Evolutionary conservation across 257 asterid genomes (phyloP), one percentile per base, ranked within the genome.

Genomic region (Gentiana dahurica): DNA sequence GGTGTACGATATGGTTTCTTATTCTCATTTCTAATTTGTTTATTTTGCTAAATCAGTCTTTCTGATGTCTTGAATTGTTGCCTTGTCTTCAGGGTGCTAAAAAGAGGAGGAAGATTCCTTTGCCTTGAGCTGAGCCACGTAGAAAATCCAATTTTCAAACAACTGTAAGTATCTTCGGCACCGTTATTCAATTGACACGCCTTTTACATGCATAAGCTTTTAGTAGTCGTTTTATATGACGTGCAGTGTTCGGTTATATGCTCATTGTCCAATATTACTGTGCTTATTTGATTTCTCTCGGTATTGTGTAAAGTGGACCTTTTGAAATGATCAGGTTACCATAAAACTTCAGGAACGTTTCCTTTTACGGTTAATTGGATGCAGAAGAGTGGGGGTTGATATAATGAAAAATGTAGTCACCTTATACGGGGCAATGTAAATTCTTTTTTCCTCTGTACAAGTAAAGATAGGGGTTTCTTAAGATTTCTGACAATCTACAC

Each of bases 111-210:
- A 72, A 81, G 94, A 72, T 91, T 91, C 77, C 94, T 91, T 62
- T 91, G 96, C 80, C 98, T 91, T 63, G 98, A 91, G 62, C 73
- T 87, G 70, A 85, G 95, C 79, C 98, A 85, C 60, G 95, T 87
- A 56, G 94, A 91, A 39, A 39, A 66, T 66, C 96, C 96, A 11
- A 36, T 91, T 52, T 73, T 84, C 36, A 91, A 85, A 70, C 77
- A 91, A 46, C 58, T 91, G 98, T 85, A 71, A 84, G 98, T 72
- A 41, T 63, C 65, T 60, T 41, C 46, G 62, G 24, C 49, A 34
- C 33, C 6, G 9, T 11, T 49, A 15, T 62, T 44, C n/a, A 43
- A 24, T n/a, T n/a, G 5, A 13, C n/a, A 11, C 24, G 34, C 13
- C 35, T 57, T 46, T n/a, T 41, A 32, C 41, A 12, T 13, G 13